Base-by-base conservation (phyloP, 345 rosid genomes). In the Brassica napus region DNA sequence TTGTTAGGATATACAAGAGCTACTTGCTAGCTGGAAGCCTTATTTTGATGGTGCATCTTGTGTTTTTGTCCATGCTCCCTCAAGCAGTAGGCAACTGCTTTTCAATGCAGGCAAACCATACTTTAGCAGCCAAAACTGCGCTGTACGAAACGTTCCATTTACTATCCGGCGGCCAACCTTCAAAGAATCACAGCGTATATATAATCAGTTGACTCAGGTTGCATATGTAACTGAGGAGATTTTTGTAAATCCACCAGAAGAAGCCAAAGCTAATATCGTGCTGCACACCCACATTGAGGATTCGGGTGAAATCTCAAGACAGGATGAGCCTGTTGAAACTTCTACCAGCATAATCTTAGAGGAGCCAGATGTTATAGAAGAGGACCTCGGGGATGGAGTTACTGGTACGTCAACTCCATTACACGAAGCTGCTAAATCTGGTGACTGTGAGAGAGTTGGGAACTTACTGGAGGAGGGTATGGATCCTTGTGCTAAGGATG, bases 21-120 rank as follows among this genome's bases (percentile, higher is more conserved):
- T 95, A 63, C 87, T 95, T 86, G 83, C 85, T 82, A 78, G 92
- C 79, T 95, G 99, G 99, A 91, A 95, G 85, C 86, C 88, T 73
- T 91, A 93, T 85, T 95, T 95, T 85, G 94, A 91, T 77, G 92
- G 89, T 63, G 83, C 91, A 65, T 62, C 89, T 31, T 86, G 86
- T 84, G 87, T 95, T 82, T 93, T 86, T 75, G 73, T 95, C 39
- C 85, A 90, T 74, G 98, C 98, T 66, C 92, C 98, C 76, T 93
- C 97, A 82, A 89, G 86, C 76, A 95, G 91, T 73, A 91, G 86
- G 68, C 92, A 86, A 12, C 80, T 95, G 75, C 85, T 95, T 72
- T 91, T 86, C 71, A 82, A 76, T 83, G 98, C 91, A 55, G 88
- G 88, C 75, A 91, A 86, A 83, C 88, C 90, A 4, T 85, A 77